These are phyloP conservation scores for Coelastrella sp. DNA, from an alignment of 139 green algal genomes.

Conservation along the genomic window DNA sequence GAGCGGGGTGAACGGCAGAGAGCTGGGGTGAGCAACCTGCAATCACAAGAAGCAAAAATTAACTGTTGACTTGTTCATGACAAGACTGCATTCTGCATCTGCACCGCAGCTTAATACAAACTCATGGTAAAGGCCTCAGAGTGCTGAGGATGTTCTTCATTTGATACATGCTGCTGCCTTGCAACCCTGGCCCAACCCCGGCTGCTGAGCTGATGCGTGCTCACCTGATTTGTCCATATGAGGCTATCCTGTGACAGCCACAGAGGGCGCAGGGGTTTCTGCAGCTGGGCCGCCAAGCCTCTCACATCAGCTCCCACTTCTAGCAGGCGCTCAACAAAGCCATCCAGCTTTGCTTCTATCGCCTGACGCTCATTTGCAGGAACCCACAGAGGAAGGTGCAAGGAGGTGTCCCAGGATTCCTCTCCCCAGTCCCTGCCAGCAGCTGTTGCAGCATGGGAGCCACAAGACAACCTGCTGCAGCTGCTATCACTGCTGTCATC, in stretches of 20 bases:
- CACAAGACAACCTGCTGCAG: conserved; percentile 3
- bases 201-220: background rate
- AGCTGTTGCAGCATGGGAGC: background rate
- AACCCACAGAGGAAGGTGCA: conserved; percentile 94
- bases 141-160: no score
- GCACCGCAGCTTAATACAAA: no score
- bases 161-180: no score
- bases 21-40: conserved; percentile 59
- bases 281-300: conserved; percentile 59
- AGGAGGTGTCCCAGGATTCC: background rate
- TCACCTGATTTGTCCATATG: conserved; percentile 80
- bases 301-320: conserved; percentile 58
- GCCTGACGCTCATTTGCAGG: conserved; percentile 73
- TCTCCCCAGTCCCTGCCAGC: background rate
- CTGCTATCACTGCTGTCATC: conserved; percentile 12
- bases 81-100: no score
- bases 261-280: conserved; percentile 92
- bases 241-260: conserved; percentile 86
- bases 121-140: no score
- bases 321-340: conserved; percentile 80
- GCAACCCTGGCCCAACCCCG: no score
- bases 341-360: conserved; percentile 81
- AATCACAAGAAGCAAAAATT: no score
- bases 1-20: conserved; percentile 86
- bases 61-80: no score